Conservation (phyloP, 306 rosid genomes). For the Lotus japonicus region DNA sequence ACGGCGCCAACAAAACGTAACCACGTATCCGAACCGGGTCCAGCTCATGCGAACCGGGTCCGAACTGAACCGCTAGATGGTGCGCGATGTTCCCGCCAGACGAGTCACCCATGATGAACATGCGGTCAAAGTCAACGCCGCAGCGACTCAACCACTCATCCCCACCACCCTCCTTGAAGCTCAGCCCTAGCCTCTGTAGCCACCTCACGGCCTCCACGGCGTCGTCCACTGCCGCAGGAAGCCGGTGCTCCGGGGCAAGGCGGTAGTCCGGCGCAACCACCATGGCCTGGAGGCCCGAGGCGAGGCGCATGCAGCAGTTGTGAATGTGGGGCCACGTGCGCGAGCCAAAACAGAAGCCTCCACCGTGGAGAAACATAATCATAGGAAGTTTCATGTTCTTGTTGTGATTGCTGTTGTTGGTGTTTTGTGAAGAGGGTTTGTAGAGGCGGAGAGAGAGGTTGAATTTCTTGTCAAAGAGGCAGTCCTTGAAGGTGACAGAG, state of each 20-base stretch:
- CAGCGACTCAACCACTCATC: slow-evolving; percentile 57
- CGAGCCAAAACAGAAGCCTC: slow-evolving; percentile 91
- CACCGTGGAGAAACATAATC: slow-evolving; percentile 66
- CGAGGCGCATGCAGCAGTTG: slow-evolving; percentile 66
- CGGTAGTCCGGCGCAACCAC: slow-evolving; percentile 71
- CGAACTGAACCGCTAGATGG: slow-evolving; percentile 64
- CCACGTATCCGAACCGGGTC: slow-evolving; percentile 61
- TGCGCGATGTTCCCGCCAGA: slow-evolving; percentile 94
- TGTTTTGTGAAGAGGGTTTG: slow-evolving; percentile 31
- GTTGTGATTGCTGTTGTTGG: background rate
- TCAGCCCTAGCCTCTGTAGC: slow-evolving; percentile 44
- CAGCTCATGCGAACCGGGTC: slow-evolving; percentile 7
- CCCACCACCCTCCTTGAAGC: slow-evolving; percentile 6
- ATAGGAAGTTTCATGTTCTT: slow-evolving; percentile 34
- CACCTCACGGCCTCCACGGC: slow-evolving; percentile 61
- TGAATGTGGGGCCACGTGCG: slow-evolving; percentile 76
- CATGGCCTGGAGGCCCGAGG: slow-evolving; percentile 36
- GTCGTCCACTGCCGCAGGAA: slow-evolving; percentile 78
- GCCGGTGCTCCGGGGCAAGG: slow-evolving; percentile 74
- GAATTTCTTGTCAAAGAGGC: slow-evolving; percentile 35
- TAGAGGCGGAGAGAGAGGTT: slow-evolving; percentile 63
- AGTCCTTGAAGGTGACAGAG: slow-evolving; percentile 51
- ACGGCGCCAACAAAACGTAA: slow-evolving; percentile 66
- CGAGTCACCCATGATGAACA: slow-evolving; percentile 71
- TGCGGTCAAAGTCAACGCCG: slow-evolving; percentile 53